Evolutionary conservation across 2,329 filamentous ascomycete species (phyloP).

Genomic region (Sporothrix protearum): DNA sequence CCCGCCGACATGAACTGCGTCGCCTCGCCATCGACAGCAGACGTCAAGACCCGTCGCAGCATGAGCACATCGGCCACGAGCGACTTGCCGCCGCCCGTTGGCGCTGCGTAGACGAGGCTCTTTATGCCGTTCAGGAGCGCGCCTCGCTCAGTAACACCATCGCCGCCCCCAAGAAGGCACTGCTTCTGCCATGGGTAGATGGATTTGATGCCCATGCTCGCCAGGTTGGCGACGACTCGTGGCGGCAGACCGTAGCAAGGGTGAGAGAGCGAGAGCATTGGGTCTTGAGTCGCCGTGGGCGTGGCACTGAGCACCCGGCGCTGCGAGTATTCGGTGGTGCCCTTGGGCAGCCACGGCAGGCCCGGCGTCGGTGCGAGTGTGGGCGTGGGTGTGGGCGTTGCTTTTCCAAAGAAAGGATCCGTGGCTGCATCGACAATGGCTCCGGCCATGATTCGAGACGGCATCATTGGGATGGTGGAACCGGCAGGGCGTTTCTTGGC

Average conservation of each 20-base stretch:
- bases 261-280: slow-evolving; percentile 60
- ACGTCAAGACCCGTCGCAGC: slow-evolving; percentile 60
- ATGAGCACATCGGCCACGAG: slow-evolving; percentile 71
- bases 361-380: slow-evolving; percentile 15
- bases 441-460: slow-evolving; percentile 31
- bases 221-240: slow-evolving; percentile 61
- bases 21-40: background rate
- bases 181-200: slow-evolving; percentile 80
- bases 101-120: slow-evolving; percentile 76
- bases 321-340: slow-evolving; percentile 54
- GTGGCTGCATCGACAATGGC: slow-evolving; percentile 25
- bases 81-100: slow-evolving; percentile 74
- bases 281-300: slow-evolving; percentile 50
- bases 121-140: slow-evolving; percentile 57
- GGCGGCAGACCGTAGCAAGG: slow-evolving; percentile 59
- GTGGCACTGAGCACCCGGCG: slow-evolving; percentile 51
- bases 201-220: slow-evolving; percentile 61
- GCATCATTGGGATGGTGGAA: slow-evolving; percentile 19
- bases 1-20: background rate
- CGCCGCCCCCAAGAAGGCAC: slow-evolving; percentile 64
- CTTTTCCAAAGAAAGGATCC: background rate
- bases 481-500: background rate
- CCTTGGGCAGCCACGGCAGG: slow-evolving; percentile 43
- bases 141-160: slow-evolving; percentile 52
- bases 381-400: slow-evolving; percentile 1